phyloP scores from a whole-genome alignment of 2,329 filamentous ascomycete species.

The Tolypocladium amazonense region DNA sequence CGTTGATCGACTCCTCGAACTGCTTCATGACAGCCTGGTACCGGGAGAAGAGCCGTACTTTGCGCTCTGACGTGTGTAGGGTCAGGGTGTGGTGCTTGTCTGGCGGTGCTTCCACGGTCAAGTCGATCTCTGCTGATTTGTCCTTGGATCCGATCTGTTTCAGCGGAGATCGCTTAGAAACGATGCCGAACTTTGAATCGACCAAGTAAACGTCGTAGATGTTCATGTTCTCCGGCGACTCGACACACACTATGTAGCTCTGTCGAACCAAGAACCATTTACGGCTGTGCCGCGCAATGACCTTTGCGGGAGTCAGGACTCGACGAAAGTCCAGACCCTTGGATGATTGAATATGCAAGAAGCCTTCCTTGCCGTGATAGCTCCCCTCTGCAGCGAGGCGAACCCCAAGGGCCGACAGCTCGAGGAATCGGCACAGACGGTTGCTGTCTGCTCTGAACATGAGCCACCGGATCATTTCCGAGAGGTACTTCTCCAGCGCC shows the following conservation, averaged over 20 bases:
- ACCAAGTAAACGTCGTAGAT: conserved; percentile 99
- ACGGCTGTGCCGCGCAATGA: conserved; percentile 73
- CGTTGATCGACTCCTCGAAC: conserved; percentile 84
- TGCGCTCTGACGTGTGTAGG: conserved; percentile 84
- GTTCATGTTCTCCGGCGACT: conserved; percentile 96
- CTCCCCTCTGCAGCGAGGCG: conserved; percentile 89
- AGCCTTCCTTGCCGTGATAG: conserved; percentile 96
- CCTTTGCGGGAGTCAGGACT: conserved; percentile 65
- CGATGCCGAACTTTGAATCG: conserved; percentile 75
- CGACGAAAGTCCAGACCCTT: conserved; percentile 81
- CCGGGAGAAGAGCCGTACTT: conserved; percentile 79
- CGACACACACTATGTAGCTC: conserved; percentile 96
- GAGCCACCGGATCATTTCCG: conserved; percentile 89
- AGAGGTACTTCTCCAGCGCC: conserved; percentile 80
- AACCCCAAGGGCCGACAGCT: conserved; percentile 87
- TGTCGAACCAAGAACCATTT: conserved; percentile 99
- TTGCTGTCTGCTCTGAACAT: conserved; percentile 97
- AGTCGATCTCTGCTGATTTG: conserved; percentile 38
- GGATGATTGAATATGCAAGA: conserved; percentile 80
- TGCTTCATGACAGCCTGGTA: conserved; percentile 84
- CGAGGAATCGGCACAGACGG: conserved; percentile 87
- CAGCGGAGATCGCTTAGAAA: conserved; percentile 56
- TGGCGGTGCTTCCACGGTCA: conserved; percentile 23
- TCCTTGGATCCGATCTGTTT: conserved; percentile 47
- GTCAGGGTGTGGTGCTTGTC: conserved; percentile 74